phyloP scores from a whole-genome alignment of 192 early-diverging fungal genomes.

The Backusella luteola region DNA sequence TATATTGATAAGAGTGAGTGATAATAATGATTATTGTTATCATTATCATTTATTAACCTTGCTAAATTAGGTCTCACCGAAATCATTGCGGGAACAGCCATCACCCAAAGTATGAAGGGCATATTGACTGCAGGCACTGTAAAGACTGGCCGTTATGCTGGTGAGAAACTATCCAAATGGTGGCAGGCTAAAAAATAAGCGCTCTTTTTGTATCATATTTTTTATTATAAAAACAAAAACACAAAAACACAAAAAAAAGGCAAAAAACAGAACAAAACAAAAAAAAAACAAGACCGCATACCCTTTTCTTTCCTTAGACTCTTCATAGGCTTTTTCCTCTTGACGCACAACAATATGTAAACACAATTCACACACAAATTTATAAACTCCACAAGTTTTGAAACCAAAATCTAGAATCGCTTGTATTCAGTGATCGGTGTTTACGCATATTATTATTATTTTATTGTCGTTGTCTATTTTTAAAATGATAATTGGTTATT shows the following conservation, averaged over 20 bases:
- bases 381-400: background rate
- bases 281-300: background rate
- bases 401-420: background rate
- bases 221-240: background rate
- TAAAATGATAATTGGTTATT: background rate
- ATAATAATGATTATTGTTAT: background rate
- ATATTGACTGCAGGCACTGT: constrained; percentile 81
- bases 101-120: constrained; percentile 92
- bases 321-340: background rate
- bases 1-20: constrained; percentile 48
- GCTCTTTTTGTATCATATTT: constrained; percentile 1
- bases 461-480: background rate
- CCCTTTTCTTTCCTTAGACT: background rate
- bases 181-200: constrained; percentile 39
- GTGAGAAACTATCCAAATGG: constrained; percentile 58
- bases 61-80: constrained; percentile 21
- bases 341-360: background rate
- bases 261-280: too few relatives aligned
- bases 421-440: background rate
- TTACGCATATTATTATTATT: background rate
- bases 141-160: constrained; percentile 63
- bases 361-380: background rate
- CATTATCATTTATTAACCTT: background rate
- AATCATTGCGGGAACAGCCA: constrained; percentile 62
- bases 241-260: too few relatives aligned